Conservation (phyloP, 192 early-diverging fungal genomes). For the Gorgonomyces haynaldii region DNA sequence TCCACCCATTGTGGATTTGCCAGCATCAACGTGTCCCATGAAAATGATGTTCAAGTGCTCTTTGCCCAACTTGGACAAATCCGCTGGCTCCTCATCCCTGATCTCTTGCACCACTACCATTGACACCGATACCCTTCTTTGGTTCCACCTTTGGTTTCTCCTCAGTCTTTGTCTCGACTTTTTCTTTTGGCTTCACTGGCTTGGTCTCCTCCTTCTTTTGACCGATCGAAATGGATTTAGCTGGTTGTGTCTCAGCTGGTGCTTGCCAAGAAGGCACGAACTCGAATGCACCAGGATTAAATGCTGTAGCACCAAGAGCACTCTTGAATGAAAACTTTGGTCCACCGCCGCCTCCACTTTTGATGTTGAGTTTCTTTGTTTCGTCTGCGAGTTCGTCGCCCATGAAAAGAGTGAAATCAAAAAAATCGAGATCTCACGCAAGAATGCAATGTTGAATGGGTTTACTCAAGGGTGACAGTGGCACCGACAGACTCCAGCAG, state of each 20-base stretch:
- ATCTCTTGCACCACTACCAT: too few relatives aligned
- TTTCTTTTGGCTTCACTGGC: conserved; percentile 1
- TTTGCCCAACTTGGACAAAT: too few relatives aligned
- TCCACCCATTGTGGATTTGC: conserved; percentile 98
- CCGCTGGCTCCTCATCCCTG: too few relatives aligned
- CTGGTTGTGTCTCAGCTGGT: background rate
- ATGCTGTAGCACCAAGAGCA: too few relatives aligned
- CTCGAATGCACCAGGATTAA: conserved; percentile 27
- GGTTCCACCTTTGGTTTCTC: conserved; percentile 7
- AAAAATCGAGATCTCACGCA: too few relatives aligned
- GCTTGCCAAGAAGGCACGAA: conserved; percentile 26
- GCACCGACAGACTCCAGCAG: conserved; percentile 85
- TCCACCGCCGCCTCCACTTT: background rate
- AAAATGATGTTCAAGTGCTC: conserved; percentile 97
- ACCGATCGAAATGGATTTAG: background rate
- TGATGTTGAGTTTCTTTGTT: background rate
- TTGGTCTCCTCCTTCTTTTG: background rate
- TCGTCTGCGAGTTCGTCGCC: conserved; percentile 3
- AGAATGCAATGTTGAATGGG: too few relatives aligned
- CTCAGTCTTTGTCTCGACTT: conserved; percentile 1
- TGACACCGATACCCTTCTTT: conserved; percentile 6
- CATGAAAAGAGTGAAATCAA: too few relatives aligned
- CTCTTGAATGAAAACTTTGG: conserved; percentile 6
- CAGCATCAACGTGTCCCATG: conserved; percentile 93
- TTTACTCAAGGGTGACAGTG: conserved; percentile 85